Evolutionary conservation across 192 early-diverging fungal species (phyloP).

Genomic region (Rhizophagus sp.): DNA sequence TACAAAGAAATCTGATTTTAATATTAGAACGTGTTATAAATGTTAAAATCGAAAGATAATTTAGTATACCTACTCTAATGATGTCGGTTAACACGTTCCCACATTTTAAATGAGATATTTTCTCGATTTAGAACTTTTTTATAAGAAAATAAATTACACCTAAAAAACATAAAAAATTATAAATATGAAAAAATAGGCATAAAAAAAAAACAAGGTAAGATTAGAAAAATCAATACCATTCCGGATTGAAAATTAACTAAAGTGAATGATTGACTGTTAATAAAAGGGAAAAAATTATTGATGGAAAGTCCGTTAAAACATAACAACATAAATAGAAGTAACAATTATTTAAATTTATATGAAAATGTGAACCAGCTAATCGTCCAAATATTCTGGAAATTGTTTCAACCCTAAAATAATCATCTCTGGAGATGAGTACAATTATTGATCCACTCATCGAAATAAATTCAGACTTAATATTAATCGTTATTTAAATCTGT

Average conservation of each 20-base stretch:
- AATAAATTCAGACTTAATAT: too few species aligned
- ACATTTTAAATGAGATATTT: slow-evolving; percentile 89
- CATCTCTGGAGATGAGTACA: too few species aligned
- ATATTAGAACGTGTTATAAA: neutral
- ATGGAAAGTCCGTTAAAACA: too few species aligned
- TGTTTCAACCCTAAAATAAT: too few species aligned
- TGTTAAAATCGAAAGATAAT: neutral
- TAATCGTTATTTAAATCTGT: too few species aligned
- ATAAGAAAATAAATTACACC: slow-evolving; percentile 82
- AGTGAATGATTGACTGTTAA: slow-evolving; percentile 85
- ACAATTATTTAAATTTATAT: too few species aligned
- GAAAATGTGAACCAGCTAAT: too few species aligned
- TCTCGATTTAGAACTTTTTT: slow-evolving; percentile 94
- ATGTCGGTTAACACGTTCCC: slow-evolving; percentile 84
- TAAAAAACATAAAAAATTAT: slow-evolving; percentile 26
- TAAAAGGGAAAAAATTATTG: too few species aligned
- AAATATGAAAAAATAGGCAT: neutral
- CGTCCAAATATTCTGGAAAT: too few species aligned
- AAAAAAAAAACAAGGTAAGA: neutral
- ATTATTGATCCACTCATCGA: too few species aligned
- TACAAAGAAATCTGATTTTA: too few species aligned
- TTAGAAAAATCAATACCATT: slow-evolving; percentile 51
- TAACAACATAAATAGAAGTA: too few species aligned
- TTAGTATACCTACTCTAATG: slow-evolving; percentile 64
- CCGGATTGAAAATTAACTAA: slow-evolving; percentile 94